These are phyloP conservation scores for Talaromyces ruber DNA, from an alignment of 495 filamentous ascomycete genomes.

Conservation along the genomic window DNA sequence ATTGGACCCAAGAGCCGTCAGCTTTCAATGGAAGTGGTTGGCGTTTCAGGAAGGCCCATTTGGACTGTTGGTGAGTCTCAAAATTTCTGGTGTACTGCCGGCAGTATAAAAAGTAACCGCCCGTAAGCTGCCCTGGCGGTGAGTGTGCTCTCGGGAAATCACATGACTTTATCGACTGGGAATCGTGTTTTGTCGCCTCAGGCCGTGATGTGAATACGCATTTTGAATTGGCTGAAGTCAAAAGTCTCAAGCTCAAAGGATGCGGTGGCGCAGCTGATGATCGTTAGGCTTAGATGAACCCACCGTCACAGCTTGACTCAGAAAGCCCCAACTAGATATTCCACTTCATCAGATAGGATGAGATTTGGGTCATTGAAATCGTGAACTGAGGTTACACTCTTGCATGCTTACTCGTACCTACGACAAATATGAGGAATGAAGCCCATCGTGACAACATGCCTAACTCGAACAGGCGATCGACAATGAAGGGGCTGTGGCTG, in stretches of 20 bases:
- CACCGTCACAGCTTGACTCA: neutral
- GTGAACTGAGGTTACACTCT: neutral
- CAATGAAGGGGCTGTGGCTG: neutral
- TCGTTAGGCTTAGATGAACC: neutral
- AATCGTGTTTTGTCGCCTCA: neutral
- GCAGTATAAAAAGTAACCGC: neutral
- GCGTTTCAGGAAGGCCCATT: neutral
- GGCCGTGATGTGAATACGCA: neutral
- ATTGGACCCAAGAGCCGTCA: neutral
- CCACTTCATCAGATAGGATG: neutral
- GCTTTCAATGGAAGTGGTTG: neutral
- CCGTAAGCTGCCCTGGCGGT: neutral
- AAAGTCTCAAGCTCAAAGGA: neutral
- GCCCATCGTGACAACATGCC: neutral
- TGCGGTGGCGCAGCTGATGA: neutral
- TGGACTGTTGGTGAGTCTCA: neutral
- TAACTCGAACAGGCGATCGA: neutral
- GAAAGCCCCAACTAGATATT: neutral
- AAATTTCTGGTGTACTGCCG: constrained; percentile 2
- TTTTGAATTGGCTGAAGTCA: neutral
- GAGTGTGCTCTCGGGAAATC: neutral
- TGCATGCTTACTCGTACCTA: neutral
- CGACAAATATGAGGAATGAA: neutral
- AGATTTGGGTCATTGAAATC: neutral
- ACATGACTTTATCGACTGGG: neutral